Base-by-base conservation (phyloP, 495 filamentous ascomycete species). In the Neurospora terricola region DNA sequence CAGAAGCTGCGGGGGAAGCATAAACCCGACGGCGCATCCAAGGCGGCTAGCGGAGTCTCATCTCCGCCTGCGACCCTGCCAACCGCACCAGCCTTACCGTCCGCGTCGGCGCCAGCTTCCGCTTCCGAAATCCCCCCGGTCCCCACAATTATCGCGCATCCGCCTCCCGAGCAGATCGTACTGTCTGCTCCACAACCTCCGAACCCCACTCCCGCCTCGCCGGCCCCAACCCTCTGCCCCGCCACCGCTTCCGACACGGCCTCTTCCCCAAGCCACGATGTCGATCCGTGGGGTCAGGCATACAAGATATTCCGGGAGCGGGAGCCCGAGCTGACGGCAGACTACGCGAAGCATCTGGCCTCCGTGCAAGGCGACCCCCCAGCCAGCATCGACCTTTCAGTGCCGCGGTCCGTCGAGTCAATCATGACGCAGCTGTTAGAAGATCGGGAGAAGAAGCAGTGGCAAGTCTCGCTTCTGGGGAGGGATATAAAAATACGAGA, bases 391-490 rank as follows among this genome's bases (percentile, higher is more conserved):
- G 43, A 45, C 38, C 18, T 62, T 39, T 27, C 36, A 14, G 5
- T 43, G 37, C 54, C 43, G 8, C 71, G 69, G 27, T 68, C 30
- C 18, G 69, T 74, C 62, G 59, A 72, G 4, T n/a, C 5, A n/a
- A 71, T 76, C 37, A 69, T 81, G 36, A 76, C 76, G 7, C 69
- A 75, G 37, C 73, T 80, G 34, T 45, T 74, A 9, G 59, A 77
- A 21, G 39, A 80, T 69, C 70, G 76, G 54, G 75, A 81, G 54
- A 73, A 78, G 70, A 75, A 74, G 71, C 75, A 79, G 70, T 80
- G 74, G 78, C 37, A 66, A 12, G 11, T 80, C 72, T 45, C 72
- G 34, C 71, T 80, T 45, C 39, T 38, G 8, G 71, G 73, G 14
- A 75, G 73, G 45, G 69, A 76, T 69, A 75, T 80, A 30, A 76